phyloP scores from a whole-genome alignment of 2,329 filamentous ascomycete species.

The Acephala macrosclerotiorum region DNA sequence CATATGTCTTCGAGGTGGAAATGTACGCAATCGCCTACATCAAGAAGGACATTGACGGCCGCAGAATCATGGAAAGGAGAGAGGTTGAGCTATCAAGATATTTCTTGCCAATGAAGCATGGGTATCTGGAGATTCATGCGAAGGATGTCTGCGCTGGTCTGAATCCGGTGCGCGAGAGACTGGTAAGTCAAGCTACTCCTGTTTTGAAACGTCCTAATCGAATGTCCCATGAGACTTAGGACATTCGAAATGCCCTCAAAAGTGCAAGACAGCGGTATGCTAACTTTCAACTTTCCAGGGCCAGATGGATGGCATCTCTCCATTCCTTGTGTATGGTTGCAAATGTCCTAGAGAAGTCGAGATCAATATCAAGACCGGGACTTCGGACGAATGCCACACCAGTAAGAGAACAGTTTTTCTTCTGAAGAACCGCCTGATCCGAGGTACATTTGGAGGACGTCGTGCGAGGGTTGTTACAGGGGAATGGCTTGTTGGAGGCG shows the following conservation, averaged over 20 bases:
- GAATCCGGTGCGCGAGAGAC: neutral
- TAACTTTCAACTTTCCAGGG: neutral
- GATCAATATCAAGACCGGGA: neutral
- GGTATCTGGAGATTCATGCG: constrained; percentile 10
- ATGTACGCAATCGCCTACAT: neutral
- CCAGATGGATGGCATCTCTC: neutral
- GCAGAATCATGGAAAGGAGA: neutral
- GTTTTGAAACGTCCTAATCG: too few relatives aligned
- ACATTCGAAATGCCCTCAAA: neutral
- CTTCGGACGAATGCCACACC: neutral
- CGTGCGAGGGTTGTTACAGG: neutral
- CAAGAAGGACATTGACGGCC: neutral
- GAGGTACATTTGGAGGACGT: neutral
- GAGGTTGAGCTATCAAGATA: neutral
- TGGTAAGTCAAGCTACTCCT: neutral
- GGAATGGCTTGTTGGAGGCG: neutral
- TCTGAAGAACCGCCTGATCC: neutral
- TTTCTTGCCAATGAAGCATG: neutral
- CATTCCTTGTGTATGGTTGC: neutral
- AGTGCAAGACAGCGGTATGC: neutral
- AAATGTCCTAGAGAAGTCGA: neutral
- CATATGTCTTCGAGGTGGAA: neutral
- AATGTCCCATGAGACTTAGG: neutral
- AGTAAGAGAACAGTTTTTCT: neutral
- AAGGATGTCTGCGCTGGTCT: constrained; percentile 6